Evolutionary conservation across 352 stramenopile species (phyloP).

Genomic region (Pythium grandisporangium): DNA sequence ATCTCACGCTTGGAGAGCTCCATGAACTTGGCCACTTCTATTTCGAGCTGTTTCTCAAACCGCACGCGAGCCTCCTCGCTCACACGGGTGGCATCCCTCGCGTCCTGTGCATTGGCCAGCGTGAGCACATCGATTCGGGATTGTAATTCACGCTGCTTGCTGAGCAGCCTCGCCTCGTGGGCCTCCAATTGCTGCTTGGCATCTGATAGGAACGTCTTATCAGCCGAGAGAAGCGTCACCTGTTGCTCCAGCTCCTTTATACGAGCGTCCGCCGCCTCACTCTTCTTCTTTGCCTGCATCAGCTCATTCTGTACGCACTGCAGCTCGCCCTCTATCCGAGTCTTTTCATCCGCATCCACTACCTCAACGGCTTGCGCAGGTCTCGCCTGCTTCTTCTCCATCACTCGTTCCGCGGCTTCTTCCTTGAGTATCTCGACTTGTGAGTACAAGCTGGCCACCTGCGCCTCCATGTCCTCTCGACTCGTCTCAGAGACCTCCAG

Average conservation of each 20-base stretch:
- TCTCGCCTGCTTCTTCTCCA: constrained; percentile 8
- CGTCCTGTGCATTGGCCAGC: constrained; percentile 23
- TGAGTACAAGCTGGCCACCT: constrained; percentile 29
- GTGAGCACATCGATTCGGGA: constrained; percentile 25
- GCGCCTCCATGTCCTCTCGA: constrained; percentile 34
- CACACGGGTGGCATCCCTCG: constrained; percentile 24
- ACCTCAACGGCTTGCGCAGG: not conserved
- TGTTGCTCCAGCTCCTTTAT: constrained; percentile 22
- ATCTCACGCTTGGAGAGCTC: constrained; percentile 60
- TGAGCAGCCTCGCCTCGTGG: constrained; percentile 27
- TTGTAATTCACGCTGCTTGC: constrained; percentile 27
- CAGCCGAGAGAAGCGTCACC: constrained; percentile 29
- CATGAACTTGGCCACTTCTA: constrained; percentile 62
- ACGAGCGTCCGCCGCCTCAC: constrained; percentile 10
- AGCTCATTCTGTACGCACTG: constrained; percentile 2
- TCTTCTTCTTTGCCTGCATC: constrained; percentile 2
- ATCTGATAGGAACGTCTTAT: constrained; percentile 57
- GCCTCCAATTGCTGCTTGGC: constrained; percentile 45
- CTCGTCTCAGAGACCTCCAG: constrained; percentile 40
- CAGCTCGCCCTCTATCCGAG: constrained; percentile 21
- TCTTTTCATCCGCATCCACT: constrained; percentile 26
- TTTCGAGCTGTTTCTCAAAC: constrained; percentile 62
- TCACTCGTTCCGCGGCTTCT: constrained; percentile 19
- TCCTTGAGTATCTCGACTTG: constrained; percentile 43
- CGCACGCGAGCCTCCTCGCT: constrained; percentile 49